Percentiles rank a stretch among this genome's conserved stretches.
Evolutionary conservation across 768 basidiomycete species (phyloP).

Genomic region (Lactifluus rugatus): DNA sequence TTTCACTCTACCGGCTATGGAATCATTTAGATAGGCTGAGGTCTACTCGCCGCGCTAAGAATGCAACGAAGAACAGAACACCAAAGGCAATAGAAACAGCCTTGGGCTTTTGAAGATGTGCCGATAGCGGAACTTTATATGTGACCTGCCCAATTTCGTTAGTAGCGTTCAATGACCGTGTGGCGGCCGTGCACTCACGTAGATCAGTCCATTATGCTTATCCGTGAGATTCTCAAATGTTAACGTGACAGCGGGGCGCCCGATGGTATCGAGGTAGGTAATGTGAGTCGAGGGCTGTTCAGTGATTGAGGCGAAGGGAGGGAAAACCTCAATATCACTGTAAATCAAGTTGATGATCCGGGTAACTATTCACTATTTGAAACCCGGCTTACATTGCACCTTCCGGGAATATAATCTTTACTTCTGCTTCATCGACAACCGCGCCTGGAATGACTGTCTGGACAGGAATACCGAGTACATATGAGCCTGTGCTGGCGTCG

Average conservation of each 20-base stretch:
- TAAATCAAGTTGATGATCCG: constrained; percentile 11
- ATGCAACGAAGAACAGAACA: constrained; percentile 46
- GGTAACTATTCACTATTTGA: neutral
- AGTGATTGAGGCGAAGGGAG: constrained; percentile 69
- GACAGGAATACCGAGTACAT: constrained; percentile 76
- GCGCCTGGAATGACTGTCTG: constrained; percentile 74
- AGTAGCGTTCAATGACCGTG: neutral
- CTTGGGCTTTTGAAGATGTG: constrained; percentile 82
- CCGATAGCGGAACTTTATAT: constrained; percentile 70
- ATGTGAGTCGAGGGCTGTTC: constrained; percentile 56
- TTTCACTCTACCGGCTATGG: constrained; percentile 7
- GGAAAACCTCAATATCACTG: constrained; percentile 67
- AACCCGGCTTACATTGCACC: constrained; percentile 76
- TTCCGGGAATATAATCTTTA: constrained; percentile 82
- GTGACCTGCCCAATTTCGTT: constrained; percentile 49
- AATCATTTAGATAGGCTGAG: constrained; percentile 30
- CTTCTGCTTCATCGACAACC: constrained; percentile 68
- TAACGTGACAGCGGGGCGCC: constrained; percentile 72
- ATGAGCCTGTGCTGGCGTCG: constrained; percentile 50
- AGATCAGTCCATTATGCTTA: constrained; percentile 69
- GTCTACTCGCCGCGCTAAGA: constrained; percentile 42
- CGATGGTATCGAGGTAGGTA: constrained; percentile 87
- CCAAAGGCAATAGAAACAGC: constrained; percentile 66
- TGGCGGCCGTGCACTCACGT: constrained; percentile 43
- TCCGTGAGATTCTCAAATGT: constrained; percentile 67